These are phyloP conservation scores for Biscogniauxia sp. DNA, from an alignment of 2,329 filamentous ascomycete species.

Conservation along the genomic window DNA sequence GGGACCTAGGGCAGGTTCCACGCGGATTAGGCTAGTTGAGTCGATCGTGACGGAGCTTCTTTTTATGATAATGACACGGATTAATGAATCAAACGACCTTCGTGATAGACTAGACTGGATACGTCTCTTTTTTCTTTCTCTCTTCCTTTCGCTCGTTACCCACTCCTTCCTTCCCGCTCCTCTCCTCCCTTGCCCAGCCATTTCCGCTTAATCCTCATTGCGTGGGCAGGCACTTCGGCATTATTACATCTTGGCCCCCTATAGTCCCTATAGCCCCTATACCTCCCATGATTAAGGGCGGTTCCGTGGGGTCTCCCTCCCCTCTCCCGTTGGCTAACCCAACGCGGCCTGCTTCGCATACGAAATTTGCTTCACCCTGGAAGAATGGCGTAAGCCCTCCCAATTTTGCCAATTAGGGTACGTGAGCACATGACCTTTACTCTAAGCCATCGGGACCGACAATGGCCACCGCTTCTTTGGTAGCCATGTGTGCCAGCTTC, in stretches of 20 bases:
- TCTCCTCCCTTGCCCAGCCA: neutral
- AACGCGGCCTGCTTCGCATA: neutral
- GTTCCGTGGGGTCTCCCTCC: neutral
- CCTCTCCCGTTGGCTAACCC: neutral
- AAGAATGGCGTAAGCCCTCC: neutral
- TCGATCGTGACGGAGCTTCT: conserved; percentile 22
- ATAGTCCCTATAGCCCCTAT: too few relatives aligned
- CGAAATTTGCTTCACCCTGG: neutral
- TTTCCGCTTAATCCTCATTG: neutral
- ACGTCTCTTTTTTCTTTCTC: conserved; percentile 1
- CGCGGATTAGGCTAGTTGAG: conserved; percentile 19
- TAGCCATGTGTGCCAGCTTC: neutral
- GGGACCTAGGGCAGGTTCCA: neutral
- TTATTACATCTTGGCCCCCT: neutral
- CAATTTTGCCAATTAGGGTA: neutral
- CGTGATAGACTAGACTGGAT: conserved; percentile 5
- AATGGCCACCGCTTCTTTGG: neutral
- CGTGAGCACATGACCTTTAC: neutral
- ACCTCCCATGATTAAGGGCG: neutral
- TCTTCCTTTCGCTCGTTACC: neutral
- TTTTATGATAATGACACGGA: conserved; percentile 28
- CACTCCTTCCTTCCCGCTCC: neutral
- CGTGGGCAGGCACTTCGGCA: neutral
- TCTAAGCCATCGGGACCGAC: too few relatives aligned
- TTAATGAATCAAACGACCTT: conserved; percentile 29